Evolutionary conservation across 1,139 yeast genomes (phyloP), one percentile per base, ranked within the genome.

Genomic region (Nakaseomyces bracarensis): DNA sequence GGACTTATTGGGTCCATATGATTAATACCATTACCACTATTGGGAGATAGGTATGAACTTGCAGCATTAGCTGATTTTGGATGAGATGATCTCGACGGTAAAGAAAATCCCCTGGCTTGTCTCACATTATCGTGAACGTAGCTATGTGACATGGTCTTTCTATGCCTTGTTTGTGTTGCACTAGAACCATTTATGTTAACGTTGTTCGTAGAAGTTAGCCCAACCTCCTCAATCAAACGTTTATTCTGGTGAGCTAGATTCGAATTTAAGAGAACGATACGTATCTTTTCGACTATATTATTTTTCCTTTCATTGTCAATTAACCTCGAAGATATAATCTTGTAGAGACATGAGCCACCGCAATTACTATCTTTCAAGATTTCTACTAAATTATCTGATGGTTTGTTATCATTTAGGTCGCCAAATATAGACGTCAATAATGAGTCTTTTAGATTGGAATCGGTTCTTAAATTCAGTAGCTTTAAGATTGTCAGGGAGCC

Each of bases 141-240:
- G 9, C 51, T 51, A 28, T 53, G 55, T 5, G 55, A 48, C 18
- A 53, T 41, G 25, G 53, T 50, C 14, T 51, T 45, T n/a, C 54
- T 46, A 22, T 51, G 55, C 25, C 47, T 53, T 18, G 39, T 37
- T 19, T 40, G 47, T 7, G 34, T 39, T 4, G 20, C 36, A 22
- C 39, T 42, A 8, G 34, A 8, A 3, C 34, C 22, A 19, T 30
- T 30, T 11, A 41, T n/a, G 43, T 20, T 11, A 18, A 28, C 13
- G 21, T 40, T 16, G 46, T 34, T 27, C 49, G 45, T 20, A 9
- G 36, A 33, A 3, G 53, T 52, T 39, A 87, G 67, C 9, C 96
- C 96, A 49, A 86, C 91, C 60, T 87, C 96, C 51, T 89, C 96
- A 75, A 86, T 75, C 45, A 89, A 68, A 51, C 93, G 77, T 58